Evolutionary conservation across 805 yeast genomes (phyloP).

Genomic region (Monosporozyma solicola): DNA sequence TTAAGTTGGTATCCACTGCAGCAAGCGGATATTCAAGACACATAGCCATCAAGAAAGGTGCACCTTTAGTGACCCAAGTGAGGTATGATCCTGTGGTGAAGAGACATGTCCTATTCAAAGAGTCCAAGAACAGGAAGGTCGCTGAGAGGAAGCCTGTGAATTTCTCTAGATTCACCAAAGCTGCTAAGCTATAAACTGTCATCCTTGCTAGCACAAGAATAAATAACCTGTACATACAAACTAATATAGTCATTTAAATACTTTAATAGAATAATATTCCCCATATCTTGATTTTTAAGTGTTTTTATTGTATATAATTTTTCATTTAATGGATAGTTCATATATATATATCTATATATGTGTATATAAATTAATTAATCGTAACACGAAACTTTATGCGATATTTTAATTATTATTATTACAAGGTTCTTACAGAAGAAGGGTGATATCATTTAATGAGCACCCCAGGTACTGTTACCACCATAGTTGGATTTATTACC

Average conservation of each 20-base stretch:
- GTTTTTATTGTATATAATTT: not conserved
- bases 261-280: not conserved
- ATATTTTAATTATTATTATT: not conserved
- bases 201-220: not conserved
- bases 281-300: not conserved
- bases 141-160: slow-evolving; percentile 43
- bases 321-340: not conserved
- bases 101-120: slow-evolving; percentile 86
- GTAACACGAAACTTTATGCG: not conserved
- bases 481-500: slow-evolving; percentile 22
- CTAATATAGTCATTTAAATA: not conserved
- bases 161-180: slow-evolving; percentile 33
- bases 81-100: slow-evolving; percentile 82
- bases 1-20: slow-evolving; percentile 81
- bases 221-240: not conserved
- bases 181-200: not conserved
- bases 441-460: slow-evolving; percentile 7
- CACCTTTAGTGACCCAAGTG: slow-evolving; percentile 70
- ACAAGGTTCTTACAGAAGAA: not conserved
- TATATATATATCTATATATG: not conserved
- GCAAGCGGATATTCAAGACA: slow-evolving; percentile 82
- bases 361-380: not conserved
- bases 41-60: slow-evolving; percentile 70
- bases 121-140: slow-evolving; percentile 77
- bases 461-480: slow-evolving; percentile 29